A percentile compares a stretch with the other conserved stretches of the same genome.
Evolutionary conservation across 2,329 filamentous ascomycete genomes (phyloP).

Genomic region (Xylaria sp.): DNA sequence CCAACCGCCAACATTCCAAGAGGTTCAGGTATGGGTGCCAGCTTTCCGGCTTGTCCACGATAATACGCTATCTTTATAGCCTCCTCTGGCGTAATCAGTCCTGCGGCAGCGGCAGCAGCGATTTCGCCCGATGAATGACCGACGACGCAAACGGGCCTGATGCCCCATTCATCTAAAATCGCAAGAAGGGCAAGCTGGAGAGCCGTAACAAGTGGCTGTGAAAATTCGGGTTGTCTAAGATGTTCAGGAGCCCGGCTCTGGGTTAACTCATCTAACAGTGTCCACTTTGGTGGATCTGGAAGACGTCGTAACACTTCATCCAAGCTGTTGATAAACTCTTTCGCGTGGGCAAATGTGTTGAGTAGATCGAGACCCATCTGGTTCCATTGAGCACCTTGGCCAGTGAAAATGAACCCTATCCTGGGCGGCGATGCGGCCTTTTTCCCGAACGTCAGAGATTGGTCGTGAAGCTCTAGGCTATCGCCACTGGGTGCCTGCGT

Average conservation of each 20-base stretch:
- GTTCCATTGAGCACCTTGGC: conserved; percentile 36
- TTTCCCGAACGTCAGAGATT: background rate
- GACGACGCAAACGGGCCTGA: conserved; percentile 17
- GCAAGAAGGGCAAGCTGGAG: conserved; percentile 24
- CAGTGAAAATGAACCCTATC: conserved; percentile 34
- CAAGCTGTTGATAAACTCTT: conserved; percentile 21
- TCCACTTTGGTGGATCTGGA: conserved; percentile 29
- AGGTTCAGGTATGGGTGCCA: background rate
- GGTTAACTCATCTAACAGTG: conserved; percentile 32
- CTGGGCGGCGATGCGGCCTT: background rate
- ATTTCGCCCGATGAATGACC: conserved; percentile 37
- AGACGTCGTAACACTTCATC: conserved; percentile 26
- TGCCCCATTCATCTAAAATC: conserved; percentile 21
- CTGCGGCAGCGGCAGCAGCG: conserved; percentile 26
- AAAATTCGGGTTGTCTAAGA: conserved; percentile 30
- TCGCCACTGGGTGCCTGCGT: conserved; percentile 6
- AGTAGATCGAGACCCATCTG: conserved; percentile 31
- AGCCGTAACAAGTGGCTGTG: conserved; percentile 32
- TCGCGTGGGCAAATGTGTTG: conserved; percentile 2
- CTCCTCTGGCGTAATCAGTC: background rate
- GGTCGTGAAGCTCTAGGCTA: conserved; percentile 7
- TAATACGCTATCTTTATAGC: conserved; percentile 30
- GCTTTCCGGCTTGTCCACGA: conserved; percentile 12
- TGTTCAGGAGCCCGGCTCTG: conserved; percentile 16
- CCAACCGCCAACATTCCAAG: conserved; percentile 34